These are phyloP conservation scores for Neurospora pannonica DNA, from an alignment of 495 filamentous ascomycete genomes.

Conservation along the genomic window DNA sequence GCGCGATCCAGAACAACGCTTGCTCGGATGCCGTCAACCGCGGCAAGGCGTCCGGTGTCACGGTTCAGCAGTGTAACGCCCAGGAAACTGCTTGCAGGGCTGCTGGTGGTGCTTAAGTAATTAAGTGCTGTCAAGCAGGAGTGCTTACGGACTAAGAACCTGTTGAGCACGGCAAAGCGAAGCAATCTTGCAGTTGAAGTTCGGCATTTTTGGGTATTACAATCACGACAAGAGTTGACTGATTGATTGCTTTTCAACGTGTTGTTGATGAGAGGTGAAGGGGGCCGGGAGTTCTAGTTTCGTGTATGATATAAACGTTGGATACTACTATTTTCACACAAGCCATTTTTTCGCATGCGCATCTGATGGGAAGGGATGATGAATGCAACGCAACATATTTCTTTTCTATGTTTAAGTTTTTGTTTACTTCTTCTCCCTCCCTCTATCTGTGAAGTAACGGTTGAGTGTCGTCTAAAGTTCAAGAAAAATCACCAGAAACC, in stretches of 20 bases:
- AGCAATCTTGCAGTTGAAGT: neutral
- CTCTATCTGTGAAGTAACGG: too few species aligned
- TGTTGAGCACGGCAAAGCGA: too few species aligned
- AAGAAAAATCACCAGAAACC: too few species aligned
- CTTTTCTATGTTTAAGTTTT: neutral
- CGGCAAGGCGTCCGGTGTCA: slow-evolving; percentile 19
- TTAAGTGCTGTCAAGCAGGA: neutral
- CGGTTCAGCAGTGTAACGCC: slow-evolving; percentile 33
- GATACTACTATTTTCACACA: neutral
- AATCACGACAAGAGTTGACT: neutral
- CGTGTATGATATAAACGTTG: neutral
- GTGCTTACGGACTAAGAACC: neutral
- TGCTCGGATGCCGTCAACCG: slow-evolving; percentile 39
- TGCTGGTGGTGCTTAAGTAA: slow-evolving; percentile 12
- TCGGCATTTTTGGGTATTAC: neutral
- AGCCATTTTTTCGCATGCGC: neutral
- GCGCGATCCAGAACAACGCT: slow-evolving; percentile 42
- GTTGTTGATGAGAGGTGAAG: neutral
- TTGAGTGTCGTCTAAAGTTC: too few species aligned
- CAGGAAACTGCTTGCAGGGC: slow-evolving; percentile 27
- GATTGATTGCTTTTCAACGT: neutral
- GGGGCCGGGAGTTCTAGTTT: neutral
- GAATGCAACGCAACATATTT: neutral
- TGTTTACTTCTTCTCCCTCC: too few species aligned
- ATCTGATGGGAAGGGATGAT: neutral